Evolutionary conservation across 2,329 filamentous ascomycete genomes (phyloP), one percentile per base, ranked within the genome.

Genomic region (Fusarium annulatum): DNA sequence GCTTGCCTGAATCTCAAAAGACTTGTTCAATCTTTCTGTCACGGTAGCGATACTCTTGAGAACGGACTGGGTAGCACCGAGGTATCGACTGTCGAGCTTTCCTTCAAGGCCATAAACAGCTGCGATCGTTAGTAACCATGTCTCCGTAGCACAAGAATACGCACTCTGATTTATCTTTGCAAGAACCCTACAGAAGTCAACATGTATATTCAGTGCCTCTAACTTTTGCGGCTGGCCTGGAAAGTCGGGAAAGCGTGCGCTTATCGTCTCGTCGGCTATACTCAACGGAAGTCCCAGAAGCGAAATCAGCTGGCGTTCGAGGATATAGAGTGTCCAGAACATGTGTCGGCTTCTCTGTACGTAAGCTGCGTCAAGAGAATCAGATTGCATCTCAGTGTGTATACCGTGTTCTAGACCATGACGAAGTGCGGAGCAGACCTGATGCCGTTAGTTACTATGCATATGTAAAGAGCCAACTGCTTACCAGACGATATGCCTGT

Each of bases 71-170:
- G 74, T 76, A 7, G 74, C 74, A 3, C 57, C 65, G 0, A 76
- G 51, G 49, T 76, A 76, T 12, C 73, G 65, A 58, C 73, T 76
- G 41, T 76, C 74, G 1, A 76, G 71, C n/a, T 76, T 74, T 11
- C 74, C 74, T 30, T 76, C 74, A 3, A 75, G 64, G 5, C 74
- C 74, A 51, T 76, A 76, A 9, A 76, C 74, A 36, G 74, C 74
- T 76, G 19, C 3, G 11, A 18, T 9, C 2, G 18, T 76, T 5
- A 70, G 57, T 16, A 34, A 3, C 8, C 0, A 19, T 16, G 5
- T 28, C 2, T 18, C 6, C 7, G 10, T 6, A 14, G 4, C 26
- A 19, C 3, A 15, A 26, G 26, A 7, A 18, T 7, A 61, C 74
- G 3, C 15, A 76, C 74, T 76, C 18, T 75, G 55, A n/a, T 75